Evolutionary conservation across 345 rosid species (phyloP), one percentile per base, ranked within the genome.

Genomic region (Populus simonii): DNA sequence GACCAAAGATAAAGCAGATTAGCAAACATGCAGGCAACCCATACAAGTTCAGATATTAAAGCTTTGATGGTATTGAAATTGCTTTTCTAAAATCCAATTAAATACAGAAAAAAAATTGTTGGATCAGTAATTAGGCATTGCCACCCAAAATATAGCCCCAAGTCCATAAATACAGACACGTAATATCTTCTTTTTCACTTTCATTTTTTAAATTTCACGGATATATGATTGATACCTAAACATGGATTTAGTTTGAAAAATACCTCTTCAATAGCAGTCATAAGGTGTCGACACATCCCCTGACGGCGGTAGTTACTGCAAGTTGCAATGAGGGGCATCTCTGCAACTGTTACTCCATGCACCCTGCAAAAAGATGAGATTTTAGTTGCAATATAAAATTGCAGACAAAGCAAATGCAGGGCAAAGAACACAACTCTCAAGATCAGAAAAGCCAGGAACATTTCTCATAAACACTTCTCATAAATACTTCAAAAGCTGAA

Each of bases 301-400:
- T 86, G 94, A 55, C 96, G 94, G 43, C 97, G 93, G 76, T 85
- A 90, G 59, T 88, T 90, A 83, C 95, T 92, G 82, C 97, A 93
- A 68, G 99, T 95, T 83, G 98, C 99, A 85, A 93, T 89, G 45
- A 95, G 90, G 80, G 98, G 99, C 99, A 95, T 93, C 91, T 95
- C 99, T 36, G 99, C 99, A 77, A 95, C 85, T 49, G 86, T 76
- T 70, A 79, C 83, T 76, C 97, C 99, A 86, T 95, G 97, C 73
- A 93, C 88, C 88, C 99, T 95, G 85, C 71, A 73, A 59, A 83
- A 33, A 83, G 4, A 75, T 17, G 57, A 82, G 49, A 51, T 69
- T 53, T 53, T 66, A 70, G 55, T 51, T 53, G 23, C 66, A 13
- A 3, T n/a, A 72, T 45, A 79, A 63, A 45, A 75, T 73, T 16